These are phyloP conservation scores for Abelmoschus esculentus DNA, from an alignment of 345 rosid genomes.

Conservation along the genomic window DNA sequence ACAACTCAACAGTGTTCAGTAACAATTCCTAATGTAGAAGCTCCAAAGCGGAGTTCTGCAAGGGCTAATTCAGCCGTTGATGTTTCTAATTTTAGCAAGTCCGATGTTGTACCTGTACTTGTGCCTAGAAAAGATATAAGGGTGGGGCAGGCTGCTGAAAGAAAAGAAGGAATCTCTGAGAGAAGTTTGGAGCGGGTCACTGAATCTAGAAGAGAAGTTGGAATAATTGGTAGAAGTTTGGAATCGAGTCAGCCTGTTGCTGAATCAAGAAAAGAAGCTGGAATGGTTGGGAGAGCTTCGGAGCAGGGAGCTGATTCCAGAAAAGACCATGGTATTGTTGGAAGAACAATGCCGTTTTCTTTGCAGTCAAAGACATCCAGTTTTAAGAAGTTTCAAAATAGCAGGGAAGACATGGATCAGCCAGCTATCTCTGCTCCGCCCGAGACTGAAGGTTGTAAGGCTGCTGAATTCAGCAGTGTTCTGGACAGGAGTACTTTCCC, in stretches of 20 bases:
- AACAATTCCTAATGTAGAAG: slow-evolving; percentile 39
- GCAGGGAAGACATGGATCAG: slow-evolving; percentile 57
- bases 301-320: slow-evolving; percentile 13
- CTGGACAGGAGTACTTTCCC: slow-evolving; percentile 38
- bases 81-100: slow-evolving; percentile 46
- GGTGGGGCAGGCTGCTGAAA: slow-evolving; percentile 57
- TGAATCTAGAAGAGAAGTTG: slow-evolving; percentile 10
- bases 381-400: slow-evolving; percentile 45
- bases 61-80: slow-evolving; percentile 38
- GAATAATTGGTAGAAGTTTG: slow-evolving; percentile 10
- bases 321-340: slow-evolving; percentile 42
- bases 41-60: slow-evolving; percentile 42
- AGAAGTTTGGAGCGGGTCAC: slow-evolving; percentile 7
- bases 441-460: slow-evolving; percentile 37
- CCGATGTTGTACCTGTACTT: slow-evolving; percentile 64
- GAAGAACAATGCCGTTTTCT: slow-evolving; percentile 96
- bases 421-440: slow-evolving; percentile 32
- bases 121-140: slow-evolving; percentile 70
- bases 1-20: slow-evolving; percentile 29
- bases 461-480: slow-evolving; percentile 32
- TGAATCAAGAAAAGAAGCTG: slow-evolving; percentile 17
- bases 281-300: slow-evolving; percentile 10
- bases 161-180: slow-evolving; percentile 42
- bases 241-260: neutral
- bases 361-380: slow-evolving; percentile 72